Evolutionary conservation across 1,139 yeast genomes (phyloP), one percentile per base, ranked within the genome.

Genomic region (Magnusiomyces ingens): DNA sequence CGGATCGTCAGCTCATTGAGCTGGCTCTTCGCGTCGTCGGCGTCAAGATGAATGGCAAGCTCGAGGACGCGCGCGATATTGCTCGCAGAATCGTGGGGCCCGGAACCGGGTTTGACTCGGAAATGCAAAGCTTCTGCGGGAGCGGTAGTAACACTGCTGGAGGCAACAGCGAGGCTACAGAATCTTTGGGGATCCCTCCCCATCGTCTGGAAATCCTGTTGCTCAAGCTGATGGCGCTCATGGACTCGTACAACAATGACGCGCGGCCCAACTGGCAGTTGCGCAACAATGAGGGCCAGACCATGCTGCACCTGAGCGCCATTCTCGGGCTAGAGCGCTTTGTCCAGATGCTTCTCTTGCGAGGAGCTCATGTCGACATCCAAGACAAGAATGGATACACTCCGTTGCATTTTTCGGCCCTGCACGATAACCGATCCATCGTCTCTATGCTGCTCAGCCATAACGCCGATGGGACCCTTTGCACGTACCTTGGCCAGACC

Each of bases 1-100:
- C 95, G n/a, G 97, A 90, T 68, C 78, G 91, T 59, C 95, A 88
- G 66, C 76, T 90, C 64, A 85, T 89, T 66, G 96, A 89, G 68
- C 74, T 90, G 61, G 96, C 96, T 1, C 74, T 90, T 60, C 96
- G 89, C 64, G 89, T 90, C 60, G 95, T 90, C 41, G 96, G 96
- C 1, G 74, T 88, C 68, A 89, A 89, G 70, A 88, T 89, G 95
- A 88, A 88, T 66, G 96, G 96, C 58, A 84, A 83, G 63, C 73
- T 89, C 54, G 96, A 89, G 65, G 95, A 89, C 70, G 96, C 96
- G 1, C 80, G 87, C 62, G 87, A 86, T 64, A 85, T 87, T 64
- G 96, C 95, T 1, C 82, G 82, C 67, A 74, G 93, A 63, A 87
- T 87, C 60, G 90, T 87, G 22, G 65, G 64, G 11, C 58, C 58